Evolutionary conservation across 352 stramenopile species (phyloP).

Genomic region (Pythium aristosporum): DNA sequence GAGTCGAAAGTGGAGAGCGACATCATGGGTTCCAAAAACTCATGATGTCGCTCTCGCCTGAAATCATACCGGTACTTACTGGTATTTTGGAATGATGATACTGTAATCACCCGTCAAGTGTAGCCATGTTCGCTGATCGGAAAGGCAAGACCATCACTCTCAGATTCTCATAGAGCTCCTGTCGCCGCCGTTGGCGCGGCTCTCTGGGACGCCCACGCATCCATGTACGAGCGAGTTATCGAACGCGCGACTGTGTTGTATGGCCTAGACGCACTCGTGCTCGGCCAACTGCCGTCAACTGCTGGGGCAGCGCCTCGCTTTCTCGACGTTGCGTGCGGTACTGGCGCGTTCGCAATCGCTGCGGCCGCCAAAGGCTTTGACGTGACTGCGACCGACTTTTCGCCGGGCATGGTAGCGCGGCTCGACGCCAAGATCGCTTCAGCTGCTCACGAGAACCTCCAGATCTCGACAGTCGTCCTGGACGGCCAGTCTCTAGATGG

Average conservation of each 20-base stretch:
- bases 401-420: conserved; percentile 12
- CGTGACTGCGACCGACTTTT: conserved; percentile 23
- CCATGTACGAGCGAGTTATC: not conserved
- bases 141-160: no score
- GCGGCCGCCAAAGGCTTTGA: conserved; percentile 16
- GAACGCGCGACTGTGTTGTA: conserved; percentile 26
- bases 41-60: no score
- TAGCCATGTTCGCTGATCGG: no score
- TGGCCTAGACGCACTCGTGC: conserved; percentile 69
- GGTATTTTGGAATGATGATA: no score
- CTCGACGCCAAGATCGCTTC: conserved; percentile 14
- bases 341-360: conserved; percentile 9
- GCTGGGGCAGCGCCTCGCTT: conserved; percentile 44
- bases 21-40: no score
- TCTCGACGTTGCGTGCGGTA: conserved; percentile 22
- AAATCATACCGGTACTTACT: no score
- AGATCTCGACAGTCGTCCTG: not conserved
- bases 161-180: no score
- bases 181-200: no score
- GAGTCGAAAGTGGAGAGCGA: no score
- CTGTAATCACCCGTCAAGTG: no score
- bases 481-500: conserved; percentile 25
- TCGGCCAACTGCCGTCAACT: conserved; percentile 46
- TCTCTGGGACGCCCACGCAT: not conserved
- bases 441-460: not conserved